Evolutionary conservation across 2,329 filamentous ascomycete genomes (phyloP), one percentile per base, ranked within the genome.

Genomic region (Arthrobotrys entomopaga): DNA sequence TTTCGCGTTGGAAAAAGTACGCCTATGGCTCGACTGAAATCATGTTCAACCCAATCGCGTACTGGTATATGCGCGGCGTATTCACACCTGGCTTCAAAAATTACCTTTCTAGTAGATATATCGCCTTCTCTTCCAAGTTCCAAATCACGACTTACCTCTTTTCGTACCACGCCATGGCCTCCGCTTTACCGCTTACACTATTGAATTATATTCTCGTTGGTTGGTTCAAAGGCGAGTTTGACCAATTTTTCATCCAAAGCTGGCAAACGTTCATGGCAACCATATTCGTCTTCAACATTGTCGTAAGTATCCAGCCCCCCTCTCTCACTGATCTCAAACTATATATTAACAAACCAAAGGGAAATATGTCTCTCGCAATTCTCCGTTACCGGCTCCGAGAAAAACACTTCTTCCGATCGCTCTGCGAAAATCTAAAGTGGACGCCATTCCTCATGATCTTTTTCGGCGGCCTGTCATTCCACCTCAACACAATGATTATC

Each of bases 151-250:
- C 88, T 1, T 91, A 91, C 80, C 87, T 91, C 75, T 88, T 87
- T 50, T 90, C 89, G 3, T 90, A 91, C 82, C 91, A 90, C 78
- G 90, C 90, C 20, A 87, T 92, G 69, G 90, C 86, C 2, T 86
- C 87, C 0, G 87, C 88, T 1, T 88, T 89, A 83, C 82, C 88
- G n/a, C 83, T 91, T 56, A 90, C 89, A 0, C 79, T 89, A 0
- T 81, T 86, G 69, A 92, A 92, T 81, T 92, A 92, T 81, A 87
- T 91, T 80, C 81, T 90, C 43, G 84, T 91, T 59, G 90, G 90
- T 42, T 91, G 88, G 87, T 90, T 86, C 82, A 88, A 89, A 78
- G 89, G 88, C 38, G 83, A 87, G 60, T 83, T 89, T 49, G 88
- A 89, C 79, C 86, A 88, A 76, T 89, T 87, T 82, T 91, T 91